These are phyloP conservation scores for Pinus taeda DNA, from an alignment of 75 land plant species.

Conservation along the genomic window DNA sequence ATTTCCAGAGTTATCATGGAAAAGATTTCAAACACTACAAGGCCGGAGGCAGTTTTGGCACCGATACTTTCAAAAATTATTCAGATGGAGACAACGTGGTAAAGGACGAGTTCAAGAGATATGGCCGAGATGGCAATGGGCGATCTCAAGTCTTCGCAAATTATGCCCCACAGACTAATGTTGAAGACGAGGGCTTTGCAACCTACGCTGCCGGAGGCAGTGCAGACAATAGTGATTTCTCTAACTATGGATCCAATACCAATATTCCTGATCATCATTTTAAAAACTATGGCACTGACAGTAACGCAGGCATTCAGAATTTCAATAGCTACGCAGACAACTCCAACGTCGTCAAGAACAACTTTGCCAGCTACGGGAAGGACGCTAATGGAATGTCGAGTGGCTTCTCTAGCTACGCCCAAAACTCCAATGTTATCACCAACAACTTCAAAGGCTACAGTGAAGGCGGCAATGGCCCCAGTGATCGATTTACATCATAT, in stretches of 20 bases:
- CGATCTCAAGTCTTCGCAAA: conserved; percentile 27
- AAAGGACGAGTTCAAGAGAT: conserved; percentile 43
- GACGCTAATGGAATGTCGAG: conserved; percentile 22
- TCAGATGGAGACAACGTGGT: conserved; percentile 29
- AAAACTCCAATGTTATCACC: conserved; percentile 36
- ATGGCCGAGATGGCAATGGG: conserved; percentile 37
- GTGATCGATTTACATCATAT: conserved; percentile 38
- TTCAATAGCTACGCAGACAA: conserved; percentile 29
- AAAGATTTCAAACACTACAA: conserved; percentile 17
- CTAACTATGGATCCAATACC: conserved; percentile 15
- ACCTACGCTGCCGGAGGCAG: conserved; percentile 22
- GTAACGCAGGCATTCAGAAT: conserved; percentile 14
- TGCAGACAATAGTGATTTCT: conserved; percentile 37
- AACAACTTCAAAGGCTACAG: conserved; percentile 42
- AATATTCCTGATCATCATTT: conserved; percentile 16
- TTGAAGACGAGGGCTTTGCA: conserved; percentile 35
- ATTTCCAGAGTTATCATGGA: conserved; percentile 22
- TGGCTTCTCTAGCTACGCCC: conserved; percentile 43
- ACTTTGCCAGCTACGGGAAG: conserved; percentile 44
- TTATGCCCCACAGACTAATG: conserved; percentile 31
- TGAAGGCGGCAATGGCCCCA: conserved; percentile 24
- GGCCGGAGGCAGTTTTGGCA: conserved; percentile 13
- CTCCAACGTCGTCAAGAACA: conserved; percentile 34
- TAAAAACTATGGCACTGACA: conserved; percentile 32
- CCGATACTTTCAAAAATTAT: conserved; percentile 36